phyloP scores from a whole-genome alignment of 2,329 filamentous ascomycete species.

The Epichloe brachyelytri region DNA sequence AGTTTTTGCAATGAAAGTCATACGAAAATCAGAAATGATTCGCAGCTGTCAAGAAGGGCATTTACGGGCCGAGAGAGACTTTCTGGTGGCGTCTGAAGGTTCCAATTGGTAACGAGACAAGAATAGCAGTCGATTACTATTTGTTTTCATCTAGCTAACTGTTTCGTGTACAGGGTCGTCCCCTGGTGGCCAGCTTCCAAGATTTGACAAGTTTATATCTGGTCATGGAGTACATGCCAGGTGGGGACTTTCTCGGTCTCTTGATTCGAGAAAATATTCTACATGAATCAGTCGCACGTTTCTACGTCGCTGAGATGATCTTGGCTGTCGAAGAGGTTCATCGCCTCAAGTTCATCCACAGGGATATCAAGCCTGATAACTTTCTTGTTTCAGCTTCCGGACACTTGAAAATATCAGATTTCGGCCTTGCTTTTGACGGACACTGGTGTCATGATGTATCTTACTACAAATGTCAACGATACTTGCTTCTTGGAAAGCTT shows the following conservation, averaged over 20 bases:
- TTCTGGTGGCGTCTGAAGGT: slow-evolving; percentile 78
- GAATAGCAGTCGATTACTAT: not conserved
- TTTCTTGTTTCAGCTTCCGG: slow-evolving; percentile 82
- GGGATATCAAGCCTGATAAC: slow-evolving; percentile 95
- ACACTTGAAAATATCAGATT: slow-evolving; percentile 91
- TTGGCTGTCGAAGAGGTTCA: slow-evolving; percentile 89
- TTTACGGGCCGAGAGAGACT: slow-evolving; percentile 79
- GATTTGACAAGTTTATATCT: slow-evolving; percentile 76
- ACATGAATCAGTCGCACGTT: slow-evolving; percentile 64
- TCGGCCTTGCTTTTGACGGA: slow-evolving; percentile 87
- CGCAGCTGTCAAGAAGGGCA: slow-evolving; percentile 86
- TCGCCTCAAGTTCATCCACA: slow-evolving; percentile 78
- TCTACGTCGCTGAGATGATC: slow-evolving; percentile 93
- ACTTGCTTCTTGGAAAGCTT: slow-evolving; percentile 64
- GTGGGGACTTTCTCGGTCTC: slow-evolving; percentile 82
- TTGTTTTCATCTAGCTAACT: not conserved
- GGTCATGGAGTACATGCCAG: slow-evolving; percentile 97
- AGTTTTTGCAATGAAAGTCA: slow-evolving; percentile 94
- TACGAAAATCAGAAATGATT: slow-evolving; percentile 87
- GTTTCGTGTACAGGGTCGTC: slow-evolving; percentile 53
- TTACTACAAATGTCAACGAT: slow-evolving; percentile 75
- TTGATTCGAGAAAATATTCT: slow-evolving; percentile 77
- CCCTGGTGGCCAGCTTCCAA: slow-evolving; percentile 79
- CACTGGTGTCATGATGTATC: slow-evolving; percentile 86
- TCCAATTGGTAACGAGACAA: slow-evolving; percentile 51